A percentile compares a stretch with the other conserved stretches of the same genome.
These are phyloP conservation scores for Fusarium nodosum DNA, from an alignment of 2,329 filamentous ascomycete species.

Conservation along the genomic window DNA sequence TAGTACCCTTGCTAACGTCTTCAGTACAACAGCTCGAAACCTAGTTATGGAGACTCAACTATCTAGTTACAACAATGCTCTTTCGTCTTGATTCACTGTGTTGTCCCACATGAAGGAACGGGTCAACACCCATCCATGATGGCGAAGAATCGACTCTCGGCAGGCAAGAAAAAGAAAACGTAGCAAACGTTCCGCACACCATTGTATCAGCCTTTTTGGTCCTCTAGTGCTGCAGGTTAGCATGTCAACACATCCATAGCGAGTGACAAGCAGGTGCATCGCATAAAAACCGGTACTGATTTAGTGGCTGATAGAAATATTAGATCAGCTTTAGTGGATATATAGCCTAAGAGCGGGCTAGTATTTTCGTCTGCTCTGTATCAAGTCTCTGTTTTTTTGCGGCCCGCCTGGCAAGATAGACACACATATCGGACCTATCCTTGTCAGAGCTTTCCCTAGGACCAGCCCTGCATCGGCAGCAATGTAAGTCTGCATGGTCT, in stretches of 20 bases:
- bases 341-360: too few relatives aligned
- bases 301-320: too few relatives aligned
- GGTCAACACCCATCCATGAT: neutral
- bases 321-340: too few relatives aligned
- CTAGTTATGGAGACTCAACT: neutral
- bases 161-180: slow-evolving; percentile 9
- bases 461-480: neutral
- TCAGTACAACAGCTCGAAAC: neutral
- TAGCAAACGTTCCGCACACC: neutral
- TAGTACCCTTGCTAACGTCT: neutral
- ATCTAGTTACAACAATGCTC: neutral
- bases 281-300: too few relatives aligned
- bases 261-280: too few relatives aligned
- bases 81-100: neutral
- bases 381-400: too few relatives aligned
- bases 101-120: neutral
- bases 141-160: neutral
- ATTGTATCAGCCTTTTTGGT: neutral
- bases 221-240: neutral
- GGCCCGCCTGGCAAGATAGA: too few relatives aligned
- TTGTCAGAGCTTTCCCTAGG: neutral
- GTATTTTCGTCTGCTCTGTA: too few relatives aligned
- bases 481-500: neutral
- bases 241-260: neutral
- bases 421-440: neutral